Evolutionary conservation across 352 stramenopile species (phyloP).

Genomic region (Poterioochromonas sp.): DNA sequence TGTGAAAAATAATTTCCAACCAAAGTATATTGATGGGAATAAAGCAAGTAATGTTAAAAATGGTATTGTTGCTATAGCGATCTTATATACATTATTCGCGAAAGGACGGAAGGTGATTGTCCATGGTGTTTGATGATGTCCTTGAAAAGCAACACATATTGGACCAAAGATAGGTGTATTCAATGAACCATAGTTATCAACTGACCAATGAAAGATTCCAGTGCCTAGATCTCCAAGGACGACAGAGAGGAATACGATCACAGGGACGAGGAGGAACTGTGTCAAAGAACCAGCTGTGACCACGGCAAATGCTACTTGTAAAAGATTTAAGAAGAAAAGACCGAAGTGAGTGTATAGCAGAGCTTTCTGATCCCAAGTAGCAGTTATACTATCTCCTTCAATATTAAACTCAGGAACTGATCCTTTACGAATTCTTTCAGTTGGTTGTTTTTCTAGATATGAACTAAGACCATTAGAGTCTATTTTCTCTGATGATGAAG

Average conservation of each 20-base stretch:
- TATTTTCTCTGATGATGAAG: background rate
- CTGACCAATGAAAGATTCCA: slow-evolving; percentile 48
- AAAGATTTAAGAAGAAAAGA: background rate
- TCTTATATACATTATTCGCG: slow-evolving; percentile 48
- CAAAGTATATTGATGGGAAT: background rate
- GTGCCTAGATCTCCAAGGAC: slow-evolving; percentile 42
- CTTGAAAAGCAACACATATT: slow-evolving; percentile 46
- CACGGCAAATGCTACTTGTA: background rate
- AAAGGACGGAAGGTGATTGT: slow-evolving; percentile 48
- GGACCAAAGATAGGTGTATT: slow-evolving; percentile 45
- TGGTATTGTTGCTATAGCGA: slow-evolving; percentile 30
- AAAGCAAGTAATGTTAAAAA: slow-evolving; percentile 4
- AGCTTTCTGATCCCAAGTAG: background rate
- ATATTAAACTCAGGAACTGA: background rate
- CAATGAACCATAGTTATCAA: slow-evolving; percentile 46
- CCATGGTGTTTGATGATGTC: slow-evolving; percentile 46
- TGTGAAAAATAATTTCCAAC: slow-evolving; percentile 20
- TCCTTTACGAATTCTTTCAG: background rate
- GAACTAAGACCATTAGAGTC: background rate
- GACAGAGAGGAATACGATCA: background rate
- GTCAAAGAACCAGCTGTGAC: background rate
- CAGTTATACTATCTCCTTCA: background rate
- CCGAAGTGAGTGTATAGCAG: background rate
- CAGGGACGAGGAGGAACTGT: background rate
- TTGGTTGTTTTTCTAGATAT: background rate